Conservation (phyloP, 140 eudicot species). For the Erigeron philadelphicus region DNA sequence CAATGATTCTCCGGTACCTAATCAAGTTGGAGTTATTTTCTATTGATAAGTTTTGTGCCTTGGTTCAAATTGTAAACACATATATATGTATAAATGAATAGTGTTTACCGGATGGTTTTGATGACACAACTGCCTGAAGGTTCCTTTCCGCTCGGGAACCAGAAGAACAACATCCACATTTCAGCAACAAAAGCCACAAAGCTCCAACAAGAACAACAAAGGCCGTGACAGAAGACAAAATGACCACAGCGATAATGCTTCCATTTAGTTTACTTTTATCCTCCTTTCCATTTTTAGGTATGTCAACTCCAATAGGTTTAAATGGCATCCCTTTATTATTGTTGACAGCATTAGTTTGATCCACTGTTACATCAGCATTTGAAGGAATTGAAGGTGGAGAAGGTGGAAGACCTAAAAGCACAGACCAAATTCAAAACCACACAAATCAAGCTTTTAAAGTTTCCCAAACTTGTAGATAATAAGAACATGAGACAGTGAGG, state of each 20-base stretch:
- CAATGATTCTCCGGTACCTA: conserved; percentile 55
- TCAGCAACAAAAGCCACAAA: conserved; percentile 54
- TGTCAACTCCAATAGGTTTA: conserved; percentile 76
- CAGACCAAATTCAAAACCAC: neutral
- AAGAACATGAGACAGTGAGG: neutral
- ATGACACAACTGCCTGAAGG: conserved; percentile 32
- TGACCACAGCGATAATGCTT: conserved; percentile 50
- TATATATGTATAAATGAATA: too few species aligned
- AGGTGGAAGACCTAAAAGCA: conserved; percentile 76
- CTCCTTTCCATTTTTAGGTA: conserved; percentile 39
- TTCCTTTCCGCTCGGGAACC: conserved; percentile 21
- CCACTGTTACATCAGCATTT: conserved; percentile 39
- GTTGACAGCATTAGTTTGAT: conserved; percentile 39
- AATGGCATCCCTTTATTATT: conserved; percentile 39
- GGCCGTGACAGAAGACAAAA: conserved; percentile 69
- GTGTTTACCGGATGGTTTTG: conserved; percentile 58
- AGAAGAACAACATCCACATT: conserved; percentile 43
- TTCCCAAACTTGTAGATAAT: neutral
- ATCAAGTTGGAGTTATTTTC: conserved; percentile 10
- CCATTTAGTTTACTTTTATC: conserved; percentile 32
- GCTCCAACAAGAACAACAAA: conserved; percentile 50
- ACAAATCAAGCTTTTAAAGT: neutral
- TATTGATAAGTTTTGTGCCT: neutral
- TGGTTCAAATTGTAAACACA: neutral
- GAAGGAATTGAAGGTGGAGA: conserved; percentile 70